Conservation (phyloP, 2,329 filamentous ascomycete genomes). For the Fusarium virguliforme region DNA sequence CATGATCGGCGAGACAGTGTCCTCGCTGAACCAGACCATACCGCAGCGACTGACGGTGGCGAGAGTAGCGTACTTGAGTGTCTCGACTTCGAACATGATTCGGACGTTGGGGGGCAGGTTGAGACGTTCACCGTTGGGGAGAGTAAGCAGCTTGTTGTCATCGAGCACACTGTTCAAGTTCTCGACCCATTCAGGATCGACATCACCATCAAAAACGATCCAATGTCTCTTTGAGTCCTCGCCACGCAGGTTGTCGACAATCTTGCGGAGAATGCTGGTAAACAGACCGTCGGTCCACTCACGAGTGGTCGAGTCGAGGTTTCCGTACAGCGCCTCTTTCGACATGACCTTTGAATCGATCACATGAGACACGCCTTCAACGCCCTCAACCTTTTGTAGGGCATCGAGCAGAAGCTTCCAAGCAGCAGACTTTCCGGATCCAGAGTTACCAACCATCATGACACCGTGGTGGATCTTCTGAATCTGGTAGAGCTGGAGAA, state of each 20-base stretch:
- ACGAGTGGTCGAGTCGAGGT: conserved; percentile 93
- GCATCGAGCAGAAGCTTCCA: conserved; percentile 96
- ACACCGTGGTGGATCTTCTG: conserved; percentile 98
- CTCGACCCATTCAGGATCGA: conserved; percentile 99
- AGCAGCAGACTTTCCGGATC: conserved; percentile 95
- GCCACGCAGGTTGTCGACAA: conserved; percentile 97
- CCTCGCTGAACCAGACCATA: conserved; percentile 99
- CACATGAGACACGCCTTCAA: conserved; percentile 96
- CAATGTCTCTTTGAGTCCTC: conserved; percentile 98
- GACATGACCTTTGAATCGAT: conserved; percentile 99
- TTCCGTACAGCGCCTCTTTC: conserved; percentile 97
- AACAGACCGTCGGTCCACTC: conserved; percentile 99
- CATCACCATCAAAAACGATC: conserved; percentile 99
- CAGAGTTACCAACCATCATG: conserved; percentile 99
- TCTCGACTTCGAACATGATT: conserved; percentile 99
- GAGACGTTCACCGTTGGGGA: conserved; percentile 98
- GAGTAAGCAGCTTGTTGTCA: conserved; percentile 96
- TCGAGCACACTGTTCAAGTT: conserved; percentile 99
- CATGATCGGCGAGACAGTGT: conserved; percentile 94
- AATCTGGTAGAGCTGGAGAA: conserved; percentile 97
- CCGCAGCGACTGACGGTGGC: conserved; percentile 99
- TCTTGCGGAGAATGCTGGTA: conserved; percentile 97
- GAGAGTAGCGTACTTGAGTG: conserved; percentile 94
- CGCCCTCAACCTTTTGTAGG: conserved; percentile 88
- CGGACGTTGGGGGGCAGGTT: conserved; percentile 95